These are phyloP conservation scores for Lepiota brunneoincarnata DNA, from an alignment of 768 basidiomycete species.

Conservation along the genomic window DNA sequence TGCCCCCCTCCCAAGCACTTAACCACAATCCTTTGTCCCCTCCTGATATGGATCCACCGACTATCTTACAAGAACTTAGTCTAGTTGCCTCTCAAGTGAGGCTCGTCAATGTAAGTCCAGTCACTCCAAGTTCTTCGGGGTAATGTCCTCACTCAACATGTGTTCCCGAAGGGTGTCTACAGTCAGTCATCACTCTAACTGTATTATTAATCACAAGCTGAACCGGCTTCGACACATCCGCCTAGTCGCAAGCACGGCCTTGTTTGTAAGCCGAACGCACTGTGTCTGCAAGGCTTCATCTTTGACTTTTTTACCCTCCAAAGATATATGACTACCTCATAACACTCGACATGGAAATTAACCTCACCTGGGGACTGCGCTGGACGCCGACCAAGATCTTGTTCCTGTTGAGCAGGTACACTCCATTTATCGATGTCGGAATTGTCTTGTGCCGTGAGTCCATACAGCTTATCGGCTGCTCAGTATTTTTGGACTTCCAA, in stretches of 20 bases:
- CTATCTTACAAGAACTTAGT: too few relatives aligned
- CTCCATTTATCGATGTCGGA: conserved; percentile 19
- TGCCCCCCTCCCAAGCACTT: too few relatives aligned
- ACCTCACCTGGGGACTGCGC: conserved; percentile 20
- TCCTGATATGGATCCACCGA: too few relatives aligned
- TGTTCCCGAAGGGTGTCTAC: background rate
- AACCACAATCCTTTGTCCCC: too few relatives aligned
- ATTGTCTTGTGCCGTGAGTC: conserved; percentile 17
- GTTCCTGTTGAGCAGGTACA: conserved; percentile 25
- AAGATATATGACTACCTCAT: conserved; percentile 19
- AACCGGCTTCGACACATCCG: background rate
- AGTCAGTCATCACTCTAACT: background rate
- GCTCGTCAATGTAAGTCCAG: too few relatives aligned
- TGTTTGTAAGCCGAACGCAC: background rate
- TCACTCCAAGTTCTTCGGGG: background rate
- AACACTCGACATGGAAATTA: conserved; percentile 20
- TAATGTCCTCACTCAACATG: too few relatives aligned
- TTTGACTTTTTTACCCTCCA: background rate
- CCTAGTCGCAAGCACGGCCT: background rate
- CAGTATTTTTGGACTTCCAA: too few relatives aligned
- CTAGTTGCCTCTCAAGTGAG: too few relatives aligned
- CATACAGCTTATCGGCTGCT: background rate
- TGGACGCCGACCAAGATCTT: conserved; percentile 22
- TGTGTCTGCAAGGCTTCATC: background rate
- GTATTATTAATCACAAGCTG: background rate